Conservation (phyloP, 768 basidiomycete genomes). For the Boletus reticulatus region DNA sequence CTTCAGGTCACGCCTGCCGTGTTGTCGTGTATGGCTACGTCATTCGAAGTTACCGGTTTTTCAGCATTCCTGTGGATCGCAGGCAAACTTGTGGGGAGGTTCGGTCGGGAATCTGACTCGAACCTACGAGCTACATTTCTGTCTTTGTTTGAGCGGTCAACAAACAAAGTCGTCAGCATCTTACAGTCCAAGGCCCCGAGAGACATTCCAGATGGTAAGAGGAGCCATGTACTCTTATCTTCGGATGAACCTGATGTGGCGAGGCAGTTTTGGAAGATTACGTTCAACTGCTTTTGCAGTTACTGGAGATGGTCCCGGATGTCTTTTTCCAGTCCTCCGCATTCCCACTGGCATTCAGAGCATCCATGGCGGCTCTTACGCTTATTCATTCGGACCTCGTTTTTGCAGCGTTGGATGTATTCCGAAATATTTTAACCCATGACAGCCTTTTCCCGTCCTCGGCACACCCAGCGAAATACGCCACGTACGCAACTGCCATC, state of each 20-base stretch:
- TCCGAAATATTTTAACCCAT: constrained; percentile 73
- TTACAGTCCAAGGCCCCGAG: constrained; percentile 66
- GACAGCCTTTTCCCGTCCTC: constrained; percentile 58
- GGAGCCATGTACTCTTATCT: neutral
- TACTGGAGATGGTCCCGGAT: constrained; percentile 67
- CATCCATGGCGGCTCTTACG: constrained; percentile 73
- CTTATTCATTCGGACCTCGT: constrained; percentile 81
- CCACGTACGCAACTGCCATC: constrained; percentile 62
- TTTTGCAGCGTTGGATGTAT: constrained; percentile 78
- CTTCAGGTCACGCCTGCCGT: constrained; percentile 69
- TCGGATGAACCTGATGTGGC: constrained; percentile 1
- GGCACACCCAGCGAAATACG: constrained; percentile 55
- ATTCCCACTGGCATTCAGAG: constrained; percentile 76
- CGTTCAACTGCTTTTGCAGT: constrained; percentile 70
- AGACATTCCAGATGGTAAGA: constrained; percentile 86
- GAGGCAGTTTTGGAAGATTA: constrained; percentile 90
- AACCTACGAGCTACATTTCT: constrained; percentile 56
- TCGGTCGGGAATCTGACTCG: constrained; percentile 63
- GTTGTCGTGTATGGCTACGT: constrained; percentile 68
- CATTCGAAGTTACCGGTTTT: constrained; percentile 78
- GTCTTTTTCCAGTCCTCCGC: constrained; percentile 75
- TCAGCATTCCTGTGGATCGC: constrained; percentile 94
- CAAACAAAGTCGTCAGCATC: constrained; percentile 63
- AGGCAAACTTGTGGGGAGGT: constrained; percentile 79
- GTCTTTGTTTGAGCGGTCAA: constrained; percentile 72